Conservation (phyloP, 768 basidiomycete genomes). For the Gloeopeniophorella convolvens region DNA sequence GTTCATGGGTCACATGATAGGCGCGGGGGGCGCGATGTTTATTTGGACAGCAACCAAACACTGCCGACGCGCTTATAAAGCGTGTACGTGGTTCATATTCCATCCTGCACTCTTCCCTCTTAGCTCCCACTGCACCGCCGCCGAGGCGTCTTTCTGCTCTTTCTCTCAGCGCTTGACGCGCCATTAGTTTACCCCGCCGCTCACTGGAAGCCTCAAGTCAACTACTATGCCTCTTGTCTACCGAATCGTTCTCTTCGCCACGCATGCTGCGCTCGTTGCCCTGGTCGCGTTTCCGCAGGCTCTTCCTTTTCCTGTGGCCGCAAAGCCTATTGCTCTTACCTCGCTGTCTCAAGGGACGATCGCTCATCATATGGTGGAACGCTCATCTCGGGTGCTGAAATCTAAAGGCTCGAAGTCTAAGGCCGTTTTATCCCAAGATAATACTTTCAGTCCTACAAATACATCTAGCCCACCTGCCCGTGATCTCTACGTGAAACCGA, state of each 20-base stretch:
- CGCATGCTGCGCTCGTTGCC: slow-evolving; percentile 36
- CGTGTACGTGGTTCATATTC: slow-evolving; percentile 7
- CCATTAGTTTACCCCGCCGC: slow-evolving; percentile 26
- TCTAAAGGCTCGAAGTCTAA: slow-evolving; percentile 5
- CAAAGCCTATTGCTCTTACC: slow-evolving; percentile 24
- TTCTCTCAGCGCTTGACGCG: slow-evolving; percentile 17
- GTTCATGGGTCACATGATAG: slow-evolving; percentile 15
- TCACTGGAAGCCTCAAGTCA: slow-evolving; percentile 13
- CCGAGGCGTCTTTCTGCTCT: neutral
- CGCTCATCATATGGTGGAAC: slow-evolving; percentile 19
- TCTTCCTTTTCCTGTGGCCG: slow-evolving; percentile 22
- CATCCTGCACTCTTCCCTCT: slow-evolving; percentile 5
- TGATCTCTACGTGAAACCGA: neutral
- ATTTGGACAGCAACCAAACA: slow-evolving; percentile 18
- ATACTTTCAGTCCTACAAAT: neutral
- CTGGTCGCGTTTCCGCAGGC: slow-evolving; percentile 28
- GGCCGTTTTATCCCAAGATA: neutral
- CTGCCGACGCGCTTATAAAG: slow-evolving; percentile 1
- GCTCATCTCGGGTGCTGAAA: slow-evolving; percentile 13
- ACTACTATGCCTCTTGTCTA: slow-evolving; percentile 30
- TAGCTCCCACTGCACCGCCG: neutral
- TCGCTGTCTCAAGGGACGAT: slow-evolving; percentile 17
- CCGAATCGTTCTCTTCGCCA: slow-evolving; percentile 35
- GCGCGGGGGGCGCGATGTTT: slow-evolving; percentile 2
- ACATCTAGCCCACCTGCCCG: neutral